These are phyloP conservation scores for Backusella australiensis DNA, from an alignment of 192 early-diverging fungal species.

Conservation along the genomic window DNA sequence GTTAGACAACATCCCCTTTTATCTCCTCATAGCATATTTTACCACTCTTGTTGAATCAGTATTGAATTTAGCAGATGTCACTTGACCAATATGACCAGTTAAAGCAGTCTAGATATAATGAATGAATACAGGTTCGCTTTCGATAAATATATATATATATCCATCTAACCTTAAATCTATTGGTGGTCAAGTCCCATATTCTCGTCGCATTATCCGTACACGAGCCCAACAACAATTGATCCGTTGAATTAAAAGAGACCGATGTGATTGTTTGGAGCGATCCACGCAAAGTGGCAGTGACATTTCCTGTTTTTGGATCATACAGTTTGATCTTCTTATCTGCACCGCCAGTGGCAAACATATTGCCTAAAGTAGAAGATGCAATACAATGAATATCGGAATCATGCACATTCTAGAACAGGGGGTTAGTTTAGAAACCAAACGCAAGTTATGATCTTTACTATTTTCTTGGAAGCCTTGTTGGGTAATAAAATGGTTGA, in stretches of 20 bases:
- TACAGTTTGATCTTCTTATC: constrained; percentile 80
- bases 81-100: constrained; percentile 93
- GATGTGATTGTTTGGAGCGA: constrained; percentile 85
- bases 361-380: constrained; percentile 61
- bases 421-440: neutral
- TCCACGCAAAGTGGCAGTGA: constrained; percentile 66
- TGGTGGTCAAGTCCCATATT: constrained; percentile 81
- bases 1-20: too few species aligned
- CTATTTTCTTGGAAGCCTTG: constrained; percentile 39
- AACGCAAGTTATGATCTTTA: constrained; percentile 1
- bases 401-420: constrained; percentile 60
- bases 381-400: constrained; percentile 83
- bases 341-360: constrained; percentile 79
- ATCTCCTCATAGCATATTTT: neutral
- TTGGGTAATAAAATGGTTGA: constrained; percentile 38
- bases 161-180: constrained; percentile 60
- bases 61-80: constrained; percentile 85
- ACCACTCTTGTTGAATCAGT: constrained; percentile 77
- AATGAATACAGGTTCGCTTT: neutral
- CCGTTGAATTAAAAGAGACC: constrained; percentile 67
- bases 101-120: constrained; percentile 73
- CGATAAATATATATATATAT: neutral
- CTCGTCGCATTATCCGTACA: constrained; percentile 91
- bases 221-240: constrained; percentile 72
- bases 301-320: constrained; percentile 70